Evolutionary conservation across 495 filamentous ascomycete species (phyloP).

Genomic region (Zalerion maritima): DNA sequence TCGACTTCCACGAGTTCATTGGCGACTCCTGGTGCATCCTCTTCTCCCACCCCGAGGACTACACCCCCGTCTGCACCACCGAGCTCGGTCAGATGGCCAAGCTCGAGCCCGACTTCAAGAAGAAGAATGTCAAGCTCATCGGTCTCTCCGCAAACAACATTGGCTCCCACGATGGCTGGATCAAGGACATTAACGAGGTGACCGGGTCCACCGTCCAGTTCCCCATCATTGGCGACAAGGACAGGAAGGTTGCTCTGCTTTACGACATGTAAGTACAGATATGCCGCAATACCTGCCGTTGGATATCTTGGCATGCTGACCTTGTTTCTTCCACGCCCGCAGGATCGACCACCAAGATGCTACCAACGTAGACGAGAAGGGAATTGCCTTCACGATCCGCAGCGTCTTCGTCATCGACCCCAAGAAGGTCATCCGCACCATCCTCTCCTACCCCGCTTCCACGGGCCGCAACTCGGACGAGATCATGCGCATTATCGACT

Average conservation of each 20-base stretch:
- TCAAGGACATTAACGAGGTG: slow-evolving; percentile 94
- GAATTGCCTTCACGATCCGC: slow-evolving; percentile 95
- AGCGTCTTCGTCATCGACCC: slow-evolving; percentile 99
- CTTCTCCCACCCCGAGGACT: slow-evolving; percentile 95
- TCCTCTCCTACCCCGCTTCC: slow-evolving; percentile 91
- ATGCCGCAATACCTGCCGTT: no score
- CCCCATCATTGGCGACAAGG: slow-evolving; percentile 96
- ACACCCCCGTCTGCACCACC: slow-evolving; percentile 93
- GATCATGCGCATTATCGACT: slow-evolving; percentile 89
- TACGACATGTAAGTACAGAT: slow-evolving; percentile 93
- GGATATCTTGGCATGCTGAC: no score
- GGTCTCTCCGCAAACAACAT: slow-evolving; percentile 78
- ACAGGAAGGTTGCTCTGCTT: slow-evolving; percentile 74
- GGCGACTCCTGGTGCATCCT: slow-evolving; percentile 88
- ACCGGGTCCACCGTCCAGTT: slow-evolving; percentile 66
- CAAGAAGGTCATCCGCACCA: slow-evolving; percentile 92
- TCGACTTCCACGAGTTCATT: slow-evolving; percentile 96
- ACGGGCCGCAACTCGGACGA: slow-evolving; percentile 95
- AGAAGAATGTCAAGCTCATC: slow-evolving; percentile 89
- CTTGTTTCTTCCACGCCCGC: no score
- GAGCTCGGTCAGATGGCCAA: slow-evolving; percentile 96
- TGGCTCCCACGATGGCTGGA: slow-evolving; percentile 56
- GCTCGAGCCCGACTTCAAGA: slow-evolving; percentile 90
- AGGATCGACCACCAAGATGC: slow-evolving; percentile 68
- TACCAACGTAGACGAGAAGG: slow-evolving; percentile 87